Base-by-base conservation (phyloP, 208 protist genomes). In the Trypanosoma grayi region DNA sequence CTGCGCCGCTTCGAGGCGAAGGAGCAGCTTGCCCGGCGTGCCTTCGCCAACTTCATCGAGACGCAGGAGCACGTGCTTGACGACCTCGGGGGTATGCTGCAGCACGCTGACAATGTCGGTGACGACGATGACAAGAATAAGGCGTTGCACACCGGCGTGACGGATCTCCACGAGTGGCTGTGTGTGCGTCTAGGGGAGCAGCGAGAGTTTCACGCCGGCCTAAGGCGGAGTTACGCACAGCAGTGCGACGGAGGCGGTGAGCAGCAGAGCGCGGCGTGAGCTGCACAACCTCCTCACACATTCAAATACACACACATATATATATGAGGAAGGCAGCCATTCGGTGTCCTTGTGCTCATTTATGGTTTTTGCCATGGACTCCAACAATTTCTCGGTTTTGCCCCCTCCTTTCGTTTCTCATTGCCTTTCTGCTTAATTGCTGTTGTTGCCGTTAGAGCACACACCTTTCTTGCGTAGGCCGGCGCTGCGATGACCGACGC, bases 31-130 rank as follows among this genome's bases (percentile, higher is more conserved):
- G 70, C 68, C 0, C 51, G 47, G 27, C 48, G 41, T 20, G 73
- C 45, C 34, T 65, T 79, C 24, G 53, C 36, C 3, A 71, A 69
- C 30, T 77, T 83, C 46, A 56, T 77, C 7, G 56, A 52, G n/a
- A 78, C 69, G 14, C 60, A 83, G 34, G 55, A 64, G 55, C 48
- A 20, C 20, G 25, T 83, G 16, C 11, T 67, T 37, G 73, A 73
- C 39, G 20, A 48, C 13, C 43, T 79, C 30, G 59, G 56, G 5
- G 47, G 45, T 1, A 33, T 79, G 37, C 48, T 61, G 13, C 51
- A 46, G n/a, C 3, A 33, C 11, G 33, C 33, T n/a, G 34, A 33
- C 41, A 18, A 22, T 27, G 45, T 24, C 1, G 45, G 30, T 18
- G 64, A 56, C 18, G 30, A 3, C 2, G 47, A 22, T 44, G 3